Evolutionary conservation across 2,329 filamentous ascomycete species (phyloP).

Genomic region (Fusarium sp.): DNA sequence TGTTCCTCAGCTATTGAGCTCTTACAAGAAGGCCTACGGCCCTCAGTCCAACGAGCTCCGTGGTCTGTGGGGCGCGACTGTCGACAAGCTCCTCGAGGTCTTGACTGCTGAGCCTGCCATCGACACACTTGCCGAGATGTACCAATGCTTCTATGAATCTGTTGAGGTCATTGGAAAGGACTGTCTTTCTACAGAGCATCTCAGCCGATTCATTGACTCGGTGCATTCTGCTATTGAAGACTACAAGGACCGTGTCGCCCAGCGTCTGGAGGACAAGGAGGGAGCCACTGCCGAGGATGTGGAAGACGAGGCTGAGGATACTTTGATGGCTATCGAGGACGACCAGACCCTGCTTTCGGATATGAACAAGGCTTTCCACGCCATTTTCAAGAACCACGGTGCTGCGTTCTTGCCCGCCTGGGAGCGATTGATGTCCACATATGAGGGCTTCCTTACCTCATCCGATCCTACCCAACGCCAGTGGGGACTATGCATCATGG

Average conservation of each 20-base stretch:
- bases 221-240: slow-evolving; percentile 89
- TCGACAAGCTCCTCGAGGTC: slow-evolving; percentile 92
- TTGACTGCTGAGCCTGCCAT: slow-evolving; percentile 94
- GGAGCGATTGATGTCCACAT: slow-evolving; percentile 87
- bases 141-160: slow-evolving; percentile 99
- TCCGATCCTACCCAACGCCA: slow-evolving; percentile 90
- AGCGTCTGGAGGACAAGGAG: slow-evolving; percentile 84
- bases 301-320: slow-evolving; percentile 89
- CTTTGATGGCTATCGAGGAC: slow-evolving; percentile 92
- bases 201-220: slow-evolving; percentile 88
- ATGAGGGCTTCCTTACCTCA: slow-evolving; percentile 85
- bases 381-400: slow-evolving; percentile 97
- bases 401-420: slow-evolving; percentile 85
- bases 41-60: slow-evolving; percentile 80
- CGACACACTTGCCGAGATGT: slow-evolving; percentile 98
- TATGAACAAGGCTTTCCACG: slow-evolving; percentile 99
- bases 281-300: slow-evolving; percentile 82
- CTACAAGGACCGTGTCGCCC: slow-evolving; percentile 87
- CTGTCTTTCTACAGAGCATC: slow-evolving; percentile 80
- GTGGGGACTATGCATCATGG: slow-evolving; percentile 99
- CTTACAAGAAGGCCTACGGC: slow-evolving; percentile 93
- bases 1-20: slow-evolving; percentile 91
- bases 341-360: slow-evolving; percentile 96
- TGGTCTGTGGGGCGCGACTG: slow-evolving; percentile 86
- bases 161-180: slow-evolving; percentile 92